These are phyloP conservation scores for Moricandia moricandioides DNA, from an alignment of 345 rosid species.

Conservation along the genomic window DNA sequence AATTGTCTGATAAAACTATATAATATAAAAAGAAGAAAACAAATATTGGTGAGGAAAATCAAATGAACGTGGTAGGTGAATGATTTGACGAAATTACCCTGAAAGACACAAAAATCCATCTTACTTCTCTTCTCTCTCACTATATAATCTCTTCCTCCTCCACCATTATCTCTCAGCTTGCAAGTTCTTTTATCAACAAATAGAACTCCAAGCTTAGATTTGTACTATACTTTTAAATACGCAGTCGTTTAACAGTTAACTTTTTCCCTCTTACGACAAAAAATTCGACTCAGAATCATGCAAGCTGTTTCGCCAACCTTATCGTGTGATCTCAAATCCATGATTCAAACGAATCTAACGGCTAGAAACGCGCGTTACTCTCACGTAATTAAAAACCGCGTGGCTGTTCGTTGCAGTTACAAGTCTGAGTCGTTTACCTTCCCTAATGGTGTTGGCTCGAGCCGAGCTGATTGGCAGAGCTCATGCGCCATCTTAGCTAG, in stretches of 20 bases:
- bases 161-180: slow-evolving; percentile 32
- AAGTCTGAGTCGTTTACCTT: slow-evolving; percentile 51
- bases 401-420: slow-evolving; percentile 36
- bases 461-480: slow-evolving; percentile 79
- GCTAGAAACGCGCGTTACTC: slow-evolving; percentile 11
- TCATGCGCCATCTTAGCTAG: slow-evolving; percentile 82
- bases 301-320: slow-evolving; percentile 41
- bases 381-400: slow-evolving; percentile 15
- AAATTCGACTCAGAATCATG: slow-evolving; percentile 34
- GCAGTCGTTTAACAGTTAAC: background rate
- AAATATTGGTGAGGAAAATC: background rate
- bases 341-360: slow-evolving; percentile 23
- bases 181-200: slow-evolving; percentile 23
- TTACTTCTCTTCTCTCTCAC: background rate
- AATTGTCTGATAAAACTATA: slow-evolving; percentile 6
- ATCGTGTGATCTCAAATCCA: slow-evolving; percentile 26
- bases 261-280: background rate
- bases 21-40: background rate
- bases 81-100: slow-evolving; percentile 33
- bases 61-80: slow-evolving; percentile 36
- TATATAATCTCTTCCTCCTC: slow-evolving; percentile 29
- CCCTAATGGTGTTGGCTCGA: slow-evolving; percentile 50
- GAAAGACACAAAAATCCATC: slow-evolving; percentile 7
- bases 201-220: slow-evolving; percentile 20
- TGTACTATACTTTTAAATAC: slow-evolving; percentile 12